Evolutionary conservation across 2,329 filamentous ascomycete species (phyloP), one percentile per base, ranked within the genome.

Genomic region (Ophiocordyceps camponoti-rufipedis): DNA sequence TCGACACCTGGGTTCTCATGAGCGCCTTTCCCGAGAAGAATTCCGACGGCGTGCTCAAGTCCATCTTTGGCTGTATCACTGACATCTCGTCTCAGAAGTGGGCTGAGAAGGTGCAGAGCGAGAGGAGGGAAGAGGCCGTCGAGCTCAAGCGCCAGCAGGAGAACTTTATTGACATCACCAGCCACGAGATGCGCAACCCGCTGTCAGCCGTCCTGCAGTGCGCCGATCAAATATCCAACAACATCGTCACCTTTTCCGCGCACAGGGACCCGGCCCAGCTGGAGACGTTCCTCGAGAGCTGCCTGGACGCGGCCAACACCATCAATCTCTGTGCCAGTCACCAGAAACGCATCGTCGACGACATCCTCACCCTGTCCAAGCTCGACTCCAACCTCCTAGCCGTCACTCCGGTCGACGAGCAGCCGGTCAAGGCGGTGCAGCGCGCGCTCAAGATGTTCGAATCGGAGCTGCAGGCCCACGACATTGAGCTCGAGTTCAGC

Each of bases 1-100:
- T 75, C 44, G 80, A 85, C 50, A 85, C 81, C 0, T 88, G 83
- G 83, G 82, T 82, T 1, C 61, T 87, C 29, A 81, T 87, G 68
- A 83, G 75, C 46, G 82, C 81, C 0, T 86, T 82, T 52, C 82
- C 82, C 0, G 82, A 88, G 53, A 80, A 74, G 54, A 71, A 80
- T 49, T 63, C 68, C 1, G 64, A 74, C 28, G 82, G 80, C 4
- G 64, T 67, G 28, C 68, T 87, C 44, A 85, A 85, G 62, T 77
- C 79, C 49, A 80, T 87, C 3, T 87, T 88, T 53, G 83, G 82
- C 45, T 83, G 79, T 55, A 80, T 93, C 44, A 89, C 85, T 0
- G 85, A 93, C 55, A 93, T 94, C 51, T 86, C 82, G 16, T 75
- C 82, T 45, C 84, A 91, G 57, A 94, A 93, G 58, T 81, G 80